Conservation (phyloP, 805 yeast genomes). For the Candida tibetensis region DNA sequence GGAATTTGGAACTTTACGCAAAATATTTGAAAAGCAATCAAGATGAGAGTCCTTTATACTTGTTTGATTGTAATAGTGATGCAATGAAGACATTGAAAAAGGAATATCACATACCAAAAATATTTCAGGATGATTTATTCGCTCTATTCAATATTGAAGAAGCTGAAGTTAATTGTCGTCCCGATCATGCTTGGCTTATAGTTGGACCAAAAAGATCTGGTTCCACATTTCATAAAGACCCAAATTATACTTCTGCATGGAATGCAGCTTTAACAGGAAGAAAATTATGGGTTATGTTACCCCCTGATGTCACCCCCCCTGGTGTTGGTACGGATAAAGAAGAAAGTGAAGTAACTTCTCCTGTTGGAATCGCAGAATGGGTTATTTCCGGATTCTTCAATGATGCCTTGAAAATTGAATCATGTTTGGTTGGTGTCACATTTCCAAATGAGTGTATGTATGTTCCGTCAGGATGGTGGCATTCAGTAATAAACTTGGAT, state of each 20-base stretch:
- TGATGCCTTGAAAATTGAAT: constrained; percentile 55
- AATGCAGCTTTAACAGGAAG: constrained; percentile 71
- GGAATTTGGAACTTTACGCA: constrained; percentile 64
- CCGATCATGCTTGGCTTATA: constrained; percentile 91
- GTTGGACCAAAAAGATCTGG: constrained; percentile 82
- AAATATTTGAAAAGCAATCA: constrained; percentile 57
- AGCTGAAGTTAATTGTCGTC: constrained; percentile 50
- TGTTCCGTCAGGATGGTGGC: constrained; percentile 99
- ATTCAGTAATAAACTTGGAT: constrained; percentile 79
- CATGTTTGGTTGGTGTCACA: constrained; percentile 68
- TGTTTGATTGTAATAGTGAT: constrained; percentile 76
- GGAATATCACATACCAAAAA: constrained; percentile 54
- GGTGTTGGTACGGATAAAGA: constrained; percentile 76
- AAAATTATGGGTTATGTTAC: constrained; percentile 87
- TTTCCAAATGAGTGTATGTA: constrained; percentile 80
- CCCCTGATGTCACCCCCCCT: constrained; percentile 74
- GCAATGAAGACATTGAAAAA: constrained; percentile 57
- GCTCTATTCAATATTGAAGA: constrained; percentile 40
- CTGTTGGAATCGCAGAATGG: constrained; percentile 94
- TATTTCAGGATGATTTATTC: constrained; percentile 62
- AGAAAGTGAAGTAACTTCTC: constrained; percentile 87
- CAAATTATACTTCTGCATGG: constrained; percentile 90
- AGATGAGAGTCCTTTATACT: constrained; percentile 83
- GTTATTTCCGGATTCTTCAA: constrained; percentile 76
- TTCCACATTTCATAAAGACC: constrained; percentile 90